Conservation (phyloP, 768 basidiomycete genomes). For the Hydnum rufescens region DNA sequence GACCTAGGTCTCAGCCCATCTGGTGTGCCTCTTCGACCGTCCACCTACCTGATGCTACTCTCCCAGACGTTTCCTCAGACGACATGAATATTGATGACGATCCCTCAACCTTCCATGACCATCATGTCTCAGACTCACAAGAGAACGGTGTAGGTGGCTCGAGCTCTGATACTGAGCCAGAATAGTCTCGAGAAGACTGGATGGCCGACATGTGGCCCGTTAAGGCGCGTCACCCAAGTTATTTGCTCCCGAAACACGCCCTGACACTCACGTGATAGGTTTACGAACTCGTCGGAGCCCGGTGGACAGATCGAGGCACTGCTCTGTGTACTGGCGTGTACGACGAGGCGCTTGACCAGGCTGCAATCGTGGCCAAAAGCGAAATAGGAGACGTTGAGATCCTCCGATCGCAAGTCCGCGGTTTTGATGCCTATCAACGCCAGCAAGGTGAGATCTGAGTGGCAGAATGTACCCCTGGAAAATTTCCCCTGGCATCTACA, state of each 20-base stretch:
- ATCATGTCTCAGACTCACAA: neutral
- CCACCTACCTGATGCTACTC: neutral
- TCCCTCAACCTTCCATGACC: neutral
- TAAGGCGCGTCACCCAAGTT: slow-evolving; percentile 8
- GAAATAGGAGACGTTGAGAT: slow-evolving; percentile 55
- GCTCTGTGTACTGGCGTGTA: slow-evolving; percentile 90
- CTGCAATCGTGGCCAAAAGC: slow-evolving; percentile 64
- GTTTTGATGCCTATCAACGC: slow-evolving; percentile 68
- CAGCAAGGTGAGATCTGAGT: slow-evolving; percentile 62
- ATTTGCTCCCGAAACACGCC: neutral
- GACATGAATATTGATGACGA: neutral
- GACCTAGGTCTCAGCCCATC: neutral
- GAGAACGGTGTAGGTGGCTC: neutral
- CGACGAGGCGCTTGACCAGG: slow-evolving; percentile 54
- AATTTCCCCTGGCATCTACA: neutral
- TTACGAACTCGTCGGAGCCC: slow-evolving; percentile 77
- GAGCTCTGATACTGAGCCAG: slow-evolving; percentile 6
- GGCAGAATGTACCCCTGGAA: too few species aligned
- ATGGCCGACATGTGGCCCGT: slow-evolving; percentile 12
- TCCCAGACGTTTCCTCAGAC: neutral
- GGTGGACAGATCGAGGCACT: slow-evolving; percentile 93
- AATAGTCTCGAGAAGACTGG: slow-evolving; percentile 9
- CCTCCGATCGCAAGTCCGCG: slow-evolving; percentile 60
- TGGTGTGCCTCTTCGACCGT: neutral
- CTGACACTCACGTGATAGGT: slow-evolving; percentile 32